phyloP scores from a whole-genome alignment of 2,329 filamentous ascomycete genomes.

The Penicillium corylophilum region DNA sequence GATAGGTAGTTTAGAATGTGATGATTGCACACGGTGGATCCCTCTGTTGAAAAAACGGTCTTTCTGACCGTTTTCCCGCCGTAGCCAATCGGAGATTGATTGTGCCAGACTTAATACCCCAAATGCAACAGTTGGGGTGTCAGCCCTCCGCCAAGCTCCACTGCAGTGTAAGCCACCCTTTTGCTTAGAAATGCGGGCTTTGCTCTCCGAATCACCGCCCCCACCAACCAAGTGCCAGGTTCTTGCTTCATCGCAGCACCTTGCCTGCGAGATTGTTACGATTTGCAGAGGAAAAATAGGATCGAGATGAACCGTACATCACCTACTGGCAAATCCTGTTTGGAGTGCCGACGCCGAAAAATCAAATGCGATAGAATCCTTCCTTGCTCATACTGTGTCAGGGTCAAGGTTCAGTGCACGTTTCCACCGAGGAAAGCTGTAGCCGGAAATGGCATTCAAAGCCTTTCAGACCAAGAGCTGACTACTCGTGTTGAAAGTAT shows the following conservation, averaged over 20 bases:
- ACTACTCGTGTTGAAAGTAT: neutral
- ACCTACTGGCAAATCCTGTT: conserved; percentile 9
- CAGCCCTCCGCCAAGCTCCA: neutral
- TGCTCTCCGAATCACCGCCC: neutral
- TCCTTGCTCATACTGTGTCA: conserved; percentile 32
- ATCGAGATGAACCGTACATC: neutral
- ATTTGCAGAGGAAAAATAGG: too few species aligned
- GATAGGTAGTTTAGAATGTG: too few species aligned
- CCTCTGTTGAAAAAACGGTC: neutral
- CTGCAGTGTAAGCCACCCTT: neutral
- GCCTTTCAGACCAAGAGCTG: neutral
- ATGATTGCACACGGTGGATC: neutral
- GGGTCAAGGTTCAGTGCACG: conserved; percentile 27
- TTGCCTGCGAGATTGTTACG: neutral
- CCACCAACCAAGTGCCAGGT: neutral
- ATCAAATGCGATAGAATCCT: conserved; percentile 25
- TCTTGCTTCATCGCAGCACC: neutral
- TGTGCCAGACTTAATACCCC: neutral
- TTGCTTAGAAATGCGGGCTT: neutral
- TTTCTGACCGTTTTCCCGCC: neutral
- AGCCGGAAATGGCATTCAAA: neutral
- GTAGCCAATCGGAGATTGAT: neutral
- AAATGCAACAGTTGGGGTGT: neutral
- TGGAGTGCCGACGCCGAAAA: conserved; percentile 27
- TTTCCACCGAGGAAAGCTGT: neutral